Evolutionary conservation across 148 eudicot species (phyloP), one percentile per base, ranked within the genome.

Genomic region (Chenopodium formosanum): DNA sequence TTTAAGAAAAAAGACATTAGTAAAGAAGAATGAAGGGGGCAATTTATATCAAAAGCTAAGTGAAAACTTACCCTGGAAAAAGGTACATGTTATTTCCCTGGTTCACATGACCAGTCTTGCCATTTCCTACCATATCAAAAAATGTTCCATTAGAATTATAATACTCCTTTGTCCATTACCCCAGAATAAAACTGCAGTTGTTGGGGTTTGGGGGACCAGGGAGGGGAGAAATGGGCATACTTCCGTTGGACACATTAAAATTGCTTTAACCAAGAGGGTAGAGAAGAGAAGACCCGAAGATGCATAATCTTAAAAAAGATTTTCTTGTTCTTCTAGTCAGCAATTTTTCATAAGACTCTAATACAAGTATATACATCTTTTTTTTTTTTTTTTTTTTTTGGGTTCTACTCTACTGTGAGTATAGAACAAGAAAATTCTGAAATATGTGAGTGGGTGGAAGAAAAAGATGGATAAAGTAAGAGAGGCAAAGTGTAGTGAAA

Each of bases 11-110:
- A 69, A 68, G 70, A 60, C 27, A 73, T 81, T 56, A 81, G 71
- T 81, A 65, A 14, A 58, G 9, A 25, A 74, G 67, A 79, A 63
- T n/a, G 23, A 12, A 67, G 40, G 70, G 22, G 23, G 46, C 48
- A 80, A 47, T 48, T 19, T 14, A 34, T 60, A 25, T 70, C 27
- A 20, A 65, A 29, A 19, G 64, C 70, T 27, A 34, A 56, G 60
- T 44, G 74, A 37, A 31, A 80, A 88, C 98, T 89, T 2, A 96
- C 99, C 99, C 99, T 66, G 99, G 98, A 79, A 96, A 96, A 56
- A 96, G 98, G 85, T 91, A 96, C 99, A 96, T 96, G 86, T 96
- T 96, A 86, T 96, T 96, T 83, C 95, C 99, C 83, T 96, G 99
- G 89, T 96, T 96, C 87, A 92, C 86, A 82, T 91, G 94, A 47